Evolutionary conservation across 805 yeast genomes (phyloP).

Genomic region (Ogataea angusta): DNA sequence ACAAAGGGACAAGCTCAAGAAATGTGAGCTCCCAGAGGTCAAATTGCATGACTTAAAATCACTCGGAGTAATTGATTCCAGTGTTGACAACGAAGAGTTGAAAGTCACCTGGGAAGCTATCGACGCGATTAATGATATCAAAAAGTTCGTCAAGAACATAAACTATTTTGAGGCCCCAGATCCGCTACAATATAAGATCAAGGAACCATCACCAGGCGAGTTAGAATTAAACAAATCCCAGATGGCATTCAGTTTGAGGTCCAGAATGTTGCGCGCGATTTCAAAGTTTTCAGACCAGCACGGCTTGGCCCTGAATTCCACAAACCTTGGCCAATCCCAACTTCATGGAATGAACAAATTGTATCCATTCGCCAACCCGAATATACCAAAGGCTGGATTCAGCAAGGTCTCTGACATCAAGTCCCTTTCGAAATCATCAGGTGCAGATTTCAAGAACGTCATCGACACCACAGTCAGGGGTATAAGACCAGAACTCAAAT

Average conservation of each 20-base stretch:
- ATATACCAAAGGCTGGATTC: slow-evolving; percentile 19
- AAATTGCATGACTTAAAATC: not conserved
- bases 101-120: slow-evolving; percentile 4
- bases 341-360: slow-evolving; percentile 17
- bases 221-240: slow-evolving; percentile 27
- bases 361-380: slow-evolving; percentile 29
- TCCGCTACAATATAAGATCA: slow-evolving; percentile 8
- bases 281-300: slow-evolving; percentile 23
- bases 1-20: slow-evolving; percentile 1
- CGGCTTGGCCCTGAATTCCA: slow-evolving; percentile 22
- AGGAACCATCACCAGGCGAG: slow-evolving; percentile 13
- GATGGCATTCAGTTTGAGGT: slow-evolving; percentile 25
- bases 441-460: slow-evolving; percentile 18
- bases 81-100: not conserved
- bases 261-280: slow-evolving; percentile 29
- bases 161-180: slow-evolving; percentile 3
- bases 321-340: slow-evolving; percentile 10
- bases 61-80: slow-evolving; percentile 2
- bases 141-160: slow-evolving; percentile 1
- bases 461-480: slow-evolving; percentile 30
- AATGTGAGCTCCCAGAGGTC: slow-evolving; percentile 2
- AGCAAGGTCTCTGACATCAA: slow-evolving; percentile 10
- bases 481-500: slow-evolving; percentile 24
- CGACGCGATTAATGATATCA: slow-evolving; percentile 2
- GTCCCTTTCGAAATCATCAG: slow-evolving; percentile 16